Percentiles rank a stretch among this genome's conserved stretches.
These are phyloP conservation scores for Microcyclospora tardicrescens DNA, from an alignment of 2,329 filamentous ascomycete genomes.

Conservation along the genomic window DNA sequence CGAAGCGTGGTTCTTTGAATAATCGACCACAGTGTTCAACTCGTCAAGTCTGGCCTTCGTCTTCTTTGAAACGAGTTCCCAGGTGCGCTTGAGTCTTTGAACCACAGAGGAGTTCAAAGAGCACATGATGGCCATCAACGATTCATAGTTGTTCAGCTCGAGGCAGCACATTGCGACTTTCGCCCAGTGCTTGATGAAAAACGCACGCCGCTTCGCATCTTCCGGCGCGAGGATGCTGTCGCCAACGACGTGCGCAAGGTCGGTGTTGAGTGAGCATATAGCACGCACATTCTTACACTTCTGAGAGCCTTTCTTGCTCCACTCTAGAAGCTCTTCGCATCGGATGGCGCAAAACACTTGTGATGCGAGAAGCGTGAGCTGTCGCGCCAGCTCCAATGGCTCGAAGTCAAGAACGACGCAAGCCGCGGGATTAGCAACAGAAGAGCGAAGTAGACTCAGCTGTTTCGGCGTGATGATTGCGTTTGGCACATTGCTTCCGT, in stretches of 20 bases:
- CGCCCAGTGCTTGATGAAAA: conserved; percentile 93
- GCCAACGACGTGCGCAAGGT: conserved; percentile 81
- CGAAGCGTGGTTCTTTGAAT: conserved; percentile 79
- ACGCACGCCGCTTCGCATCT: conserved; percentile 86
- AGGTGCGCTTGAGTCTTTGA: conserved; percentile 73
- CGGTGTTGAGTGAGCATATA: conserved; percentile 85
- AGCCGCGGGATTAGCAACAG: conserved; percentile 56
- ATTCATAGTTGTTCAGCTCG: conserved; percentile 90
- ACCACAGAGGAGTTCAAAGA: conserved; percentile 87
- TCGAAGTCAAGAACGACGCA: conserved; percentile 84
- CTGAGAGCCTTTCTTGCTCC: conserved; percentile 75
- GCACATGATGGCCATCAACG: conserved; percentile 93
- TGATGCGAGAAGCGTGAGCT: conserved; percentile 87
- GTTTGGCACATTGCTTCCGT: conserved; percentile 39
- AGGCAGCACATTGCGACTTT: conserved; percentile 81
- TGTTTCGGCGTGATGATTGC: conserved; percentile 65
- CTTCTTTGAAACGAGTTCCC: conserved; percentile 76
- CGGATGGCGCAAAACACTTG: conserved; percentile 81
- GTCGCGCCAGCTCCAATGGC: conserved; percentile 75
- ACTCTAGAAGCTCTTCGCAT: conserved; percentile 85
- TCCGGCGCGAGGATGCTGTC: conserved; percentile 72
- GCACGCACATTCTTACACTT: conserved; percentile 81
- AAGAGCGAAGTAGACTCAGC: conserved; percentile 55
- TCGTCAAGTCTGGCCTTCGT: conserved; percentile 67
- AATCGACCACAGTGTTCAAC: conserved; percentile 74